Conservation (phyloP, 2,329 filamentous ascomycete genomes). For the Blumeriella jaapii region DNA sequence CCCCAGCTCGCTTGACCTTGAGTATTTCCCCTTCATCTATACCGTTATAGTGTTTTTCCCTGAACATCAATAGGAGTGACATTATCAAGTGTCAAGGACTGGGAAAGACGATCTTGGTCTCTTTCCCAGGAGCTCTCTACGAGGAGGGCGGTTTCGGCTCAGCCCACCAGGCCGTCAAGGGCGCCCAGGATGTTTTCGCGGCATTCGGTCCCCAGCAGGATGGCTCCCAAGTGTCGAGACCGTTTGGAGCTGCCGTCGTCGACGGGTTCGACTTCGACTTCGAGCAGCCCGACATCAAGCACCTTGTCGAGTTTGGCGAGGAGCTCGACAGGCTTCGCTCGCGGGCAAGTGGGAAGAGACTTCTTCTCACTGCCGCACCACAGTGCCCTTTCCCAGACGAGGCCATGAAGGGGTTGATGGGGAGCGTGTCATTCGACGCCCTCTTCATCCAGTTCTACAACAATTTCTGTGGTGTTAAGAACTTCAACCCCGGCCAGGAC, state of each 20-base stretch:
- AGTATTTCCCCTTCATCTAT: constrained; percentile 33
- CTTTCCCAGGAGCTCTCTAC: constrained; percentile 60
- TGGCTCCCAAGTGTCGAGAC: constrained; percentile 48
- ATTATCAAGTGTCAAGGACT: constrained; percentile 49
- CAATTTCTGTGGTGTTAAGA: constrained; percentile 1
- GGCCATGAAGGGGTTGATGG: constrained; percentile 45
- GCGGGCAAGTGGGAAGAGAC: constrained; percentile 39
- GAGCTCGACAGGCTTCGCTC: constrained; percentile 37
- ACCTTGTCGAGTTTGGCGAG: constrained; percentile 49
- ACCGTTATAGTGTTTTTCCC: not conserved
- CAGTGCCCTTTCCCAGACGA: constrained; percentile 57
- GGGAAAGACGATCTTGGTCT: constrained; percentile 61
- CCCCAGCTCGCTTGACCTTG: constrained; percentile 52
- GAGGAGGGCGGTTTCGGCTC: constrained; percentile 57
- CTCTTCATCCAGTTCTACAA: constrained; percentile 35
- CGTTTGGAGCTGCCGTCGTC: constrained; percentile 53
- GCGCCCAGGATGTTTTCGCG: constrained; percentile 45
- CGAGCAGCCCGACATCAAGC: constrained; percentile 41
- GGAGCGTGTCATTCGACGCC: constrained; percentile 34
- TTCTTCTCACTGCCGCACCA: constrained; percentile 52
- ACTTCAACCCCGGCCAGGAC: not conserved
- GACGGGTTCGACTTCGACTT: constrained; percentile 74
- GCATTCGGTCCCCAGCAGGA: constrained; percentile 56
- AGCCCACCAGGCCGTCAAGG: constrained; percentile 30
- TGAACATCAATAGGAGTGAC: constrained; percentile 27